Conservation (phyloP, 257 asterid species). For the Fraxinus americana region DNA sequence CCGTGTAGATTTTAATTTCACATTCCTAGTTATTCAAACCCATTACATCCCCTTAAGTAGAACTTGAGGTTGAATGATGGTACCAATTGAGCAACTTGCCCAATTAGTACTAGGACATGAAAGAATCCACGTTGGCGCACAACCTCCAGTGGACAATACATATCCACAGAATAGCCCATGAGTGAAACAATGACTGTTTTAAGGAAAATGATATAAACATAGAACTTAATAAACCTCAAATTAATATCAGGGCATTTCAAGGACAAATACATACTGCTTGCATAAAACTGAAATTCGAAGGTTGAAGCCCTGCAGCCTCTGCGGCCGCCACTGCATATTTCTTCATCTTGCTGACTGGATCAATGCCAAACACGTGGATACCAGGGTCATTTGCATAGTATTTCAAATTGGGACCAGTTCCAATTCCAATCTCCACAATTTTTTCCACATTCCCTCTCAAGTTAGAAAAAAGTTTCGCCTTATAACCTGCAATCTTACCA, state of each 20-base stretch:
- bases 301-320: constrained; percentile 58
- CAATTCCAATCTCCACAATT: constrained; percentile 81
- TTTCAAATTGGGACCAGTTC: constrained; percentile 88
- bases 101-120: no score
- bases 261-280: constrained; percentile 62
- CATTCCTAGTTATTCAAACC: no score
- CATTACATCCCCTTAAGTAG: no score
- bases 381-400: constrained; percentile 62
- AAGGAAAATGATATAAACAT: neutral
- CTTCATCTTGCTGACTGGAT: constrained; percentile 86
- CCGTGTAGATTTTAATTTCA: no score
- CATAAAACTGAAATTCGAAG: constrained; percentile 56
- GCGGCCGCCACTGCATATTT: constrained; percentile 77
- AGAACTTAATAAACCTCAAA: neutral
- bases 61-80: no score
- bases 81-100: no score
- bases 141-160: no score
- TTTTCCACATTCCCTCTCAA: constrained; percentile 65
- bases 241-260: neutral
- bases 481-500: constrained; percentile 75
- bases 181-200: neutral
- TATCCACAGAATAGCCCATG: no score
- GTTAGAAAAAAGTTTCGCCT: constrained; percentile 60
- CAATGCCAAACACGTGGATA: constrained; percentile 62
- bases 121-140: no score